A percentile compares a stretch with the other conserved stretches of the same genome.
Evolutionary conservation across 2,329 filamentous ascomycete species (phyloP).

Genomic region (Pleoardoris graminearum): DNA sequence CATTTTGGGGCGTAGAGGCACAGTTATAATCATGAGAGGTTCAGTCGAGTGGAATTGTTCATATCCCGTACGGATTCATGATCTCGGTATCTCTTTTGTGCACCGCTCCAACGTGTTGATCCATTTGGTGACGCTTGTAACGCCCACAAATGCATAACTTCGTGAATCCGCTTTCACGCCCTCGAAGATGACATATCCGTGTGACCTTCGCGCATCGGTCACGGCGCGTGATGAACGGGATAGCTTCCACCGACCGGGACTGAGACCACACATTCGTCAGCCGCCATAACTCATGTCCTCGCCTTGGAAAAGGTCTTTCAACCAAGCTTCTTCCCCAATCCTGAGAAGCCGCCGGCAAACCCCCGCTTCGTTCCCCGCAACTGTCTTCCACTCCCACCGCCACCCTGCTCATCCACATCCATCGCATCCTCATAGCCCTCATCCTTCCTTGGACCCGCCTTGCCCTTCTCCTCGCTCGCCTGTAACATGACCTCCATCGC

Average conservation of each 20-base stretch:
- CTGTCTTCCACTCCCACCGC: slow-evolving; percentile 29
- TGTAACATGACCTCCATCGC: slow-evolving; percentile 41
- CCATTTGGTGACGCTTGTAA: not conserved
- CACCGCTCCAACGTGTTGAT: not conserved
- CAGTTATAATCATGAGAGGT: slow-evolving; percentile 12
- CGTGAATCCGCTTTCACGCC: not conserved
- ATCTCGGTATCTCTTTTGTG: not conserved
- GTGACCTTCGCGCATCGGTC: not conserved
- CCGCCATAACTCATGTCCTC: not conserved
- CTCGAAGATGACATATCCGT: too few relatives aligned
- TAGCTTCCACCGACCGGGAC: not conserved
- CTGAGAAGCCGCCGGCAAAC: slow-evolving; percentile 27
- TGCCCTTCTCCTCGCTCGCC: slow-evolving; percentile 32
- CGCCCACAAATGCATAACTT: not conserved
- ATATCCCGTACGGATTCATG: not conserved
- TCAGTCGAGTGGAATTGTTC: not conserved
- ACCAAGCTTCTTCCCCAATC: slow-evolving; percentile 33
- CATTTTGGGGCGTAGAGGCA: slow-evolving; percentile 6
- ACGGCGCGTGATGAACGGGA: not conserved
- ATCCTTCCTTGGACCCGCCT: slow-evolving; percentile 16
- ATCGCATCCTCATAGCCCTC: slow-evolving; percentile 39
- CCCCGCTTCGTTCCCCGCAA: slow-evolving; percentile 38
- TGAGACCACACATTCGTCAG: not conserved
- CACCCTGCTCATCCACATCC: slow-evolving; percentile 44
- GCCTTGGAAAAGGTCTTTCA: slow-evolving; percentile 10